phyloP scores from a whole-genome alignment of 495 filamentous ascomycete genomes.

The Ascobolus immersus region DNA sequence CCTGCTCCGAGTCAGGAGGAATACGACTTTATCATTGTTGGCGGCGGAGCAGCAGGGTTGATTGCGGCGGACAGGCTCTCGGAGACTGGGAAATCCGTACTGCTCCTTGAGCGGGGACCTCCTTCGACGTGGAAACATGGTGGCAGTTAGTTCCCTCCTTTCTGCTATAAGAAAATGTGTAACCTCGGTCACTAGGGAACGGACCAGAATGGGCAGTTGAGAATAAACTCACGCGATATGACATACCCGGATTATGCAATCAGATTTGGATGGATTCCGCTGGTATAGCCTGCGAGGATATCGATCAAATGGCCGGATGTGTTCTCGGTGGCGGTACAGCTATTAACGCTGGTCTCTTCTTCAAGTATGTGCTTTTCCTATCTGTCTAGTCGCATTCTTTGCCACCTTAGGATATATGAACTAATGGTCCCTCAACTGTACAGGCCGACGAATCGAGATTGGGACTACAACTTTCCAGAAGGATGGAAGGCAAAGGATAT shows the following conservation, averaged over 20 bases:
- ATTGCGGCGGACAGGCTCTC: slow-evolving; percentile 39
- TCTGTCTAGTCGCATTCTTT: too few relatives aligned
- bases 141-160: too few relatives aligned
- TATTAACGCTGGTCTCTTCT: slow-evolving; percentile 38
- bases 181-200: too few relatives aligned
- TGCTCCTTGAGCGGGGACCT: slow-evolving; percentile 41
- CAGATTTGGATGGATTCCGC: slow-evolving; percentile 39
- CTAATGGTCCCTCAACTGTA: too few relatives aligned
- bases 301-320: slow-evolving; percentile 49
- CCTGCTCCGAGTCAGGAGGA: too few relatives aligned
- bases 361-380: too few relatives aligned
- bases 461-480: slow-evolving; percentile 45
- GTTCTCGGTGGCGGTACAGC: slow-evolving; percentile 53
- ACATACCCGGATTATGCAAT: slow-evolving; percentile 52
- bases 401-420: too few relatives aligned
- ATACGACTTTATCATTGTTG: slow-evolving; percentile 48
- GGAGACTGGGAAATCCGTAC: slow-evolving; percentile 33
- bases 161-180: too few relatives aligned
- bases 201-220: background rate
- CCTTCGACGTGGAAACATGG: slow-evolving; percentile 33
- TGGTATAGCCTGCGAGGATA: slow-evolving; percentile 41
- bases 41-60: slow-evolving; percentile 38
- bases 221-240: slow-evolving; percentile 38
- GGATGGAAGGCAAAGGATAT: slow-evolving; percentile 48
- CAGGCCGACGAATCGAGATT: slow-evolving; percentile 32